Evolutionary conservation across 306 rosid species (phyloP).

Genomic region (Styphnolobium japonicum): DNA sequence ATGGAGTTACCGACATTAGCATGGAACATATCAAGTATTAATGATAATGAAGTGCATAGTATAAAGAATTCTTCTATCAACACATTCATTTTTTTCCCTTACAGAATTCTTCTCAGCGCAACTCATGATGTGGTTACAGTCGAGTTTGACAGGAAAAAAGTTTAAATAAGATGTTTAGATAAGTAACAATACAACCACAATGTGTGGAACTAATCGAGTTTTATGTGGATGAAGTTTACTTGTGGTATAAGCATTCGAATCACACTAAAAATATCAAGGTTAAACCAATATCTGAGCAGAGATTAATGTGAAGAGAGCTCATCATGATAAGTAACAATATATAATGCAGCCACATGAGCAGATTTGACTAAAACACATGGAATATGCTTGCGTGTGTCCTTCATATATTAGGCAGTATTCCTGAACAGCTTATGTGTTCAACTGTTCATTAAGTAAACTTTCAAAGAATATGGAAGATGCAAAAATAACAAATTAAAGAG

Average conservation of each 20-base stretch:
- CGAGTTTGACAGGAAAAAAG: background rate
- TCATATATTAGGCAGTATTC: background rate
- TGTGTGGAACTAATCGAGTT: too few relatives aligned
- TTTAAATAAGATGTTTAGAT: background rate
- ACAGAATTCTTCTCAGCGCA: background rate
- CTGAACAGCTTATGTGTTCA: background rate
- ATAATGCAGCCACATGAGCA: background rate
- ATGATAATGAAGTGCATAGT: background rate
- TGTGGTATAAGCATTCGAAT: too few relatives aligned
- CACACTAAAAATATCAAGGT: too few relatives aligned
- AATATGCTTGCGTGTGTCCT: background rate
- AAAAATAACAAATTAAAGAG: background rate
- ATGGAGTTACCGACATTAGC: too few relatives aligned
- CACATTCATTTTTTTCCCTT: background rate
- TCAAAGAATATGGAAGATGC: background rate
- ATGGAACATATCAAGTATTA: too few relatives aligned
- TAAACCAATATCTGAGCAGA: too few relatives aligned
- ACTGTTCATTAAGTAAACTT: background rate
- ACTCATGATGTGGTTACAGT: background rate
- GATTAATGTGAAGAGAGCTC: too few relatives aligned
- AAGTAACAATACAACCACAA: background rate
- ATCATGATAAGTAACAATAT: background rate
- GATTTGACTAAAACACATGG: background rate
- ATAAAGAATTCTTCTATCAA: background rate
- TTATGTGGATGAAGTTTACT: too few relatives aligned